Evolutionary conservation across 2,329 filamentous ascomycete species (phyloP).

Genomic region (Fusarium sp.): DNA sequence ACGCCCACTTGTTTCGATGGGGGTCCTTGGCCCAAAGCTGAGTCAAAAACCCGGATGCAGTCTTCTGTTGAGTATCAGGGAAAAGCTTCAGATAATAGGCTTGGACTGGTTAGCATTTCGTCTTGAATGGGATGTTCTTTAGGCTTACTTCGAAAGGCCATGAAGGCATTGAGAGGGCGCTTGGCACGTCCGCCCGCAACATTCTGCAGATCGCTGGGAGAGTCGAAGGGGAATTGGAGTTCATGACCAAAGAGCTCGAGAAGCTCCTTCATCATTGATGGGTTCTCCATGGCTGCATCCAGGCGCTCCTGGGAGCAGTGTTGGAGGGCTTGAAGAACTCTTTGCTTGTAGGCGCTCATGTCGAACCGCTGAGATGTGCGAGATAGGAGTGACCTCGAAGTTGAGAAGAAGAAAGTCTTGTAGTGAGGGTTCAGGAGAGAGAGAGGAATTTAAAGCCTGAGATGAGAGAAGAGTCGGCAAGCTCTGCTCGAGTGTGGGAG

Average conservation of each 20-base stretch:
- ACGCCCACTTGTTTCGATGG: constrained; percentile 63
- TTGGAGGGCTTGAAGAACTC: neutral
- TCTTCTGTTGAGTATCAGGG: constrained; percentile 62
- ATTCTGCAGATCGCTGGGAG: neutral
- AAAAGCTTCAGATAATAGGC: constrained; percentile 62
- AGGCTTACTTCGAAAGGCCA: constrained; percentile 50
- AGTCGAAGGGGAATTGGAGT: neutral
- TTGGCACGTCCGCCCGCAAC: constrained; percentile 26
- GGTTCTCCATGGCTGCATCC: neutral
- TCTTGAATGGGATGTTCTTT: neutral
- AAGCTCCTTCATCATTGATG: neutral
- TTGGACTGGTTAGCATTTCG: constrained; percentile 41
- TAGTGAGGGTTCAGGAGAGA: neutral
- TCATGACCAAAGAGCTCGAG: constrained; percentile 11
- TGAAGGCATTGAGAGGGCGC: constrained; percentile 50
- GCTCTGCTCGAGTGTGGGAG: neutral
- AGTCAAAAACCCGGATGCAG: constrained; percentile 62
- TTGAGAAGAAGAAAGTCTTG: neutral
- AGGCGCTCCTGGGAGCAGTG: neutral
- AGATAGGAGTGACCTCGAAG: neutral
- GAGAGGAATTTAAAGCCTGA: neutral
- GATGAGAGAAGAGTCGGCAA: neutral
- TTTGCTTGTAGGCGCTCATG: neutral
- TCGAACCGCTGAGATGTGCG: neutral
- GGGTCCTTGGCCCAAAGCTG: constrained; percentile 63